These are phyloP conservation scores for Trichoderma citrinoviride DNA, from an alignment of 2,329 filamentous ascomycete genomes.

Conservation along the genomic window DNA sequence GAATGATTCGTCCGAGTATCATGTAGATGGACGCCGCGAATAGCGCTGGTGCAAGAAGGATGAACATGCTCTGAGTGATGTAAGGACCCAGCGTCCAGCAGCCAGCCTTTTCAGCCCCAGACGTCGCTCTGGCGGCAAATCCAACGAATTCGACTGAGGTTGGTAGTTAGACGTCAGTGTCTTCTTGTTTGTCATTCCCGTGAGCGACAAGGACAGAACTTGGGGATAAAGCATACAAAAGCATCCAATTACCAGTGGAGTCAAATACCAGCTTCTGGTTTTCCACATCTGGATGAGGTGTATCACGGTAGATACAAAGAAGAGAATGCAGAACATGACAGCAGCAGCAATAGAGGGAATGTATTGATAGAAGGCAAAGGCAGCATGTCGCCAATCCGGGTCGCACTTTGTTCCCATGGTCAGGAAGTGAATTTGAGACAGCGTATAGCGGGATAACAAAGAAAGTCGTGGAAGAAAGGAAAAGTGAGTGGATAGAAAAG, in stretches of 20 bases:
- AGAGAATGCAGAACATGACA: not conserved
- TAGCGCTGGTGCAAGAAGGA: conserved; percentile 48
- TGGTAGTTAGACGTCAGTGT: not conserved
- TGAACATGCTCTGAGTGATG: conserved; percentile 42
- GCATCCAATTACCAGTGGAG: conserved; percentile 13
- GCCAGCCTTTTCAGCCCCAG: not conserved
- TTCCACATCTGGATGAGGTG: conserved; percentile 19
- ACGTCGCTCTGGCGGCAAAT: conserved; percentile 7
- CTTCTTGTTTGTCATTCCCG: not conserved
- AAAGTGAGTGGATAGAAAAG: not conserved
- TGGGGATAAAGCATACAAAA: not conserved
- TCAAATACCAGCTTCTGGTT: conserved; percentile 15
- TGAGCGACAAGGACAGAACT: not conserved
- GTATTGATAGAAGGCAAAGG: conserved; percentile 19
- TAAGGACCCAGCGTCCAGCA: conserved; percentile 35
- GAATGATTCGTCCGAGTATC: conserved; percentile 46
- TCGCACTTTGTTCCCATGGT: conserved; percentile 3
- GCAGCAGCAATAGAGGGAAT: conserved; percentile 12
- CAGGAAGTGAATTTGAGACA: not conserved
- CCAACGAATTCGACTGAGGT: conserved; percentile 17
- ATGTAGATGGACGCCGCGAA: conserved; percentile 53
- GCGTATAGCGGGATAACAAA: not conserved
- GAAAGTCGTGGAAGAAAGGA: not conserved
- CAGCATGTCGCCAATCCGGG: conserved; percentile 16
- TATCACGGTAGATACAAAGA: not conserved